These are phyloP conservation scores for Exophiala mesophila DNA, from an alignment of 2,329 filamentous ascomycete genomes.

Conservation along the genomic window DNA sequence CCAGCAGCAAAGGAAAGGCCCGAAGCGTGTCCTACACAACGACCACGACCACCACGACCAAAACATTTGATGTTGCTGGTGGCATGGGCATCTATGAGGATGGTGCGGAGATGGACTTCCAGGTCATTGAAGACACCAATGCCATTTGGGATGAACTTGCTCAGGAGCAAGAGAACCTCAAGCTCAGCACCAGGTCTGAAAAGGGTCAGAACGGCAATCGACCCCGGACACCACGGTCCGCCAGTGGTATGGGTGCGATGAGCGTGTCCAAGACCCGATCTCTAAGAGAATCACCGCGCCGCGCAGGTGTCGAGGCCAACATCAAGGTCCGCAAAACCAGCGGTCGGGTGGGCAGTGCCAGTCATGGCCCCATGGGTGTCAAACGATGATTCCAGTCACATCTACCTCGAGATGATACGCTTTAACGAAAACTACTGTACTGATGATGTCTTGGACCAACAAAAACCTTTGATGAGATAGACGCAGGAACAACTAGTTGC, in stretches of 20 bases:
- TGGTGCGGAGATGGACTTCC: constrained; percentile 18
- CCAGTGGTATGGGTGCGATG: constrained; percentile 24
- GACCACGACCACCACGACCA: constrained; percentile 26
- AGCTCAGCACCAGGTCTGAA: constrained; percentile 21
- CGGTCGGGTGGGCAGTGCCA: constrained; percentile 41
- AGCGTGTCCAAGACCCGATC: constrained; percentile 24
- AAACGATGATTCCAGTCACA: constrained; percentile 22
- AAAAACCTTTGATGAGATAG: no score
- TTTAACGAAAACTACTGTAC: no score
- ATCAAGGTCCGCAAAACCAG: constrained; percentile 42
- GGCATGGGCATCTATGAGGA: constrained; percentile 28
- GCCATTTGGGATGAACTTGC: constrained; percentile 26
- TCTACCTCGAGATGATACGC: no score
- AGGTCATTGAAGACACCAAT: constrained; percentile 20
- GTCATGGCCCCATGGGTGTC: constrained; percentile 17
- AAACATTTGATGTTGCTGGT: constrained; percentile 23
- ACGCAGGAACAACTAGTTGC: no score
- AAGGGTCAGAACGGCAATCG: constrained; percentile 9
- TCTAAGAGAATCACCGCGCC: constrained; percentile 23
- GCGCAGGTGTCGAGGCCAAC: constrained; percentile 27
- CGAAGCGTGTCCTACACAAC: constrained; percentile 28
- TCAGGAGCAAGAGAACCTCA: constrained; percentile 26
- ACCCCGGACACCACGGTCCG: constrained; percentile 20
- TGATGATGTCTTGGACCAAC: no score
- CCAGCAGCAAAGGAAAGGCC: constrained; percentile 27